phyloP scores from a whole-genome alignment of 2,329 filamentous ascomycete species.

The Scolecobasidium constrictum region DNA sequence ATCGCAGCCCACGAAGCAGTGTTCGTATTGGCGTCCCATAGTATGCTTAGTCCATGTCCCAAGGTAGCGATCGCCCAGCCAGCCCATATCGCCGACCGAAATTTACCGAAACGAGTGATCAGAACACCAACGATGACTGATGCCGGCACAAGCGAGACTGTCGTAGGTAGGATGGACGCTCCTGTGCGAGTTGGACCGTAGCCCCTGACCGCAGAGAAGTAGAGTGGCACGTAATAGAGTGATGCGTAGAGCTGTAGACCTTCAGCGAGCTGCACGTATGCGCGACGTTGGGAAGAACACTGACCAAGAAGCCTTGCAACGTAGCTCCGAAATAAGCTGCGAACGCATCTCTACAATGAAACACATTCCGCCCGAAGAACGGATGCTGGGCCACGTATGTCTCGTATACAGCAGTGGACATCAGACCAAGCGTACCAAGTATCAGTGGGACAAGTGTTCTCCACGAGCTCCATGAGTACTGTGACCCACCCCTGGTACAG shows the following conservation, averaged over 20 bases:
- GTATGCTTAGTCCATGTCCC: conserved; percentile 26
- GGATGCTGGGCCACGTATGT: conserved; percentile 15
- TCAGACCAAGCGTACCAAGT: conserved; percentile 21
- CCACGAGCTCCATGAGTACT: conserved; percentile 26
- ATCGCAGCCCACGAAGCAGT: conserved; percentile 26
- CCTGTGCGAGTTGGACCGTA: neutral
- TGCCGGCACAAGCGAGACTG: conserved; percentile 19
- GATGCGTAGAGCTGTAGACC: conserved; percentile 26
- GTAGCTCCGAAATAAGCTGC: conserved; percentile 31
- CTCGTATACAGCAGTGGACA: conserved; percentile 26
- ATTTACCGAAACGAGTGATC: conserved; percentile 17
- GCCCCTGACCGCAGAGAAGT: conserved; percentile 16
- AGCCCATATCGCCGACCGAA: conserved; percentile 30
- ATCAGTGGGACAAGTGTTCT: conserved; percentile 29
- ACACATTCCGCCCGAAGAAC: conserved; percentile 27
- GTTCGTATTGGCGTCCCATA: conserved; percentile 21
- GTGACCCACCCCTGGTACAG: conserved; percentile 27
- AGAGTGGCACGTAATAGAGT: conserved; percentile 33
- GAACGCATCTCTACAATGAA: conserved; percentile 23
- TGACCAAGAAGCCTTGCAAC: conserved; percentile 31
- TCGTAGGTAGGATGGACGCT: neutral
- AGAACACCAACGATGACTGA: conserved; percentile 18
- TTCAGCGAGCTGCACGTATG: neutral
- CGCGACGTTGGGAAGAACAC: conserved; percentile 10
- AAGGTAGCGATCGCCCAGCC: conserved; percentile 30